phyloP scores from a whole-genome alignment of 176 grass and related monocot genomes.

The Avena insularis region DNA sequence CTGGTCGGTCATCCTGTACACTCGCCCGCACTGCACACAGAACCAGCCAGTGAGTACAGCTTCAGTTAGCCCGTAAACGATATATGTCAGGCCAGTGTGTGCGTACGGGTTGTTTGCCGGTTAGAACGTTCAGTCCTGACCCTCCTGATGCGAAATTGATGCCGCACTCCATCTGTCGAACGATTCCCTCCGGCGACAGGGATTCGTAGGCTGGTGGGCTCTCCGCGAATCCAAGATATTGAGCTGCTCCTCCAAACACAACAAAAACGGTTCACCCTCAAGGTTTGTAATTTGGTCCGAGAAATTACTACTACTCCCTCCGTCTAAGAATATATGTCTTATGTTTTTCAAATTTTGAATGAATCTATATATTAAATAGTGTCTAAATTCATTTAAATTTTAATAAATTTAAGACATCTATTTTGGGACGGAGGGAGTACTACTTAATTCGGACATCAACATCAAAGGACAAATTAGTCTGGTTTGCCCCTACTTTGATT shows the following conservation, averaged over 20 bases:
- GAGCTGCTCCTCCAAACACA: constrained; percentile 34
- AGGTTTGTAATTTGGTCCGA: not conserved
- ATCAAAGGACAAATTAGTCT: too few relatives aligned
- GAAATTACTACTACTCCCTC: too few relatives aligned
- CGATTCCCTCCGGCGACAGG: constrained; percentile 34
- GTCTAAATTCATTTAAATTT: too few relatives aligned
- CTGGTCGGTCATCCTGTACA: constrained; percentile 34
- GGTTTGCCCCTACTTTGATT: too few relatives aligned
- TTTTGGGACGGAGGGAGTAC: too few relatives aligned
- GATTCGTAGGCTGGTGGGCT: constrained; percentile 78
- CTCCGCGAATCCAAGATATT: constrained; percentile 60
- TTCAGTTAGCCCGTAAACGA: not conserved
- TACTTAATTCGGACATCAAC: too few relatives aligned
- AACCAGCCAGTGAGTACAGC: not conserved
- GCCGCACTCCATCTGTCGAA: constrained; percentile 54
- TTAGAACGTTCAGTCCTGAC: constrained; percentile 60
- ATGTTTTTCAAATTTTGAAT: too few relatives aligned
- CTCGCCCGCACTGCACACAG: constrained; percentile 6
- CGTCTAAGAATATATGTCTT: too few relatives aligned
- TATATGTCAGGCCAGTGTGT: too few relatives aligned
- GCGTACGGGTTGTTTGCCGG: constrained; percentile 24
- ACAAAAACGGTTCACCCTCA: not conserved
- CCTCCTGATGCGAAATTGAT: constrained; percentile 90
- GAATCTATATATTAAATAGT: too few relatives aligned
- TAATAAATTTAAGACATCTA: too few relatives aligned